A percentile compares a stretch with the other conserved stretches of the same genome.
Conservation (phyloP, 805 yeast genomes). For the Candida caryicola region DNA sequence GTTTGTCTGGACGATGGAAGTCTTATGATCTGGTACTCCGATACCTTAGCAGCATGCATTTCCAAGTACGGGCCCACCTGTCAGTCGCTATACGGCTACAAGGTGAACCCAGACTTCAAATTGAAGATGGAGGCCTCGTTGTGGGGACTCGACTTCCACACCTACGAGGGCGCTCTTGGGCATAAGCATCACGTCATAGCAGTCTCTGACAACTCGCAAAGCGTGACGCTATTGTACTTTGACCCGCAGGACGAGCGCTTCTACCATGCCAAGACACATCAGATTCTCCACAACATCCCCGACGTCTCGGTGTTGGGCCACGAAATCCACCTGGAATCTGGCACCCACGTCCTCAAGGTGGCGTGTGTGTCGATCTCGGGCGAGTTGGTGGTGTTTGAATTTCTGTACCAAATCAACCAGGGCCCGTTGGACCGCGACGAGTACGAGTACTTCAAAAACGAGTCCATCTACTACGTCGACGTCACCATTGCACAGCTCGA, state of each 20-base stretch:
- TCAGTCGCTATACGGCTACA: conserved; percentile 15
- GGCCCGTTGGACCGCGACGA: conserved; percentile 27
- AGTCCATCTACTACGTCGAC: conserved; percentile 23
- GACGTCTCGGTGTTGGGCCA: conserved; percentile 41
- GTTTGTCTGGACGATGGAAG: conserved; percentile 58
- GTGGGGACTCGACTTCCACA: conserved; percentile 58
- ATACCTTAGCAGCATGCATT: conserved; percentile 20
- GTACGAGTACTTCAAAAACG: conserved; percentile 9
- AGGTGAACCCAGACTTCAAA: conserved; percentile 23
- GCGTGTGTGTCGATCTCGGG: conserved; percentile 47
- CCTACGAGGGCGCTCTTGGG: conserved; percentile 9
- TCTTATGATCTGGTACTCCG: conserved; percentile 32
- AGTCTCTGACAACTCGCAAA: conserved; percentile 54
- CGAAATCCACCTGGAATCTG: conserved; percentile 12
- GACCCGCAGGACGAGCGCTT: conserved; percentile 23
- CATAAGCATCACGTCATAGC: conserved; percentile 35
- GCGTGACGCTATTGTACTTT: conserved; percentile 40
- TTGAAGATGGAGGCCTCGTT: conserved; percentile 44
- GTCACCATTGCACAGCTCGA: conserved; percentile 25
- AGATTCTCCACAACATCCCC: conserved; percentile 54
- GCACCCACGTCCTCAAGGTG: conserved; percentile 26
- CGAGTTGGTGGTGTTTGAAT: conserved; percentile 41
- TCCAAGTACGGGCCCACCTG: background rate
- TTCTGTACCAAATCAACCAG: conserved; percentile 21
- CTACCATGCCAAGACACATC: conserved; percentile 36